Evolutionary conservation across 352 stramenopile species (phyloP).

Genomic region (Phytophthora crassamura): DNA sequence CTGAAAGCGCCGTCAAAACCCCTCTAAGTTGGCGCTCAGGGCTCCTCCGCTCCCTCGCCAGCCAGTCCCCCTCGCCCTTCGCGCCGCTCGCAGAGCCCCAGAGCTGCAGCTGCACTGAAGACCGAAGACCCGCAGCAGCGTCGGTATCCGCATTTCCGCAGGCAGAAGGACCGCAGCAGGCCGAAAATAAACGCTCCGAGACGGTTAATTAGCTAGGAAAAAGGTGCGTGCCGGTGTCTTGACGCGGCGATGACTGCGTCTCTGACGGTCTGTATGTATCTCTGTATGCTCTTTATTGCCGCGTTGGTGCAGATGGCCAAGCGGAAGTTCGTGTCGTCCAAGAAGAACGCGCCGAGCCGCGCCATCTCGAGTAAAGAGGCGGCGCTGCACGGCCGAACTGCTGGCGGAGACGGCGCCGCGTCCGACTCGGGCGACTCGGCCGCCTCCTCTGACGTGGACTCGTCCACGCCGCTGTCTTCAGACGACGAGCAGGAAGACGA

Average conservation of each 20-base stretch:
- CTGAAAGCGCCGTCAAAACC: neutral
- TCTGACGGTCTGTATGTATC: constrained; percentile 5
- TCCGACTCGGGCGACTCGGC: constrained; percentile 40
- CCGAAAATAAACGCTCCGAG: constrained; percentile 32
- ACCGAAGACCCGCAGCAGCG: constrained; percentile 6
- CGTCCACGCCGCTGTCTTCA: constrained; percentile 47
- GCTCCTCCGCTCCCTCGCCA: constrained; percentile 23
- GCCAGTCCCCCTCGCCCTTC: constrained; percentile 20
- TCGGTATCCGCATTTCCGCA: neutral
- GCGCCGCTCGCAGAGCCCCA: neutral
- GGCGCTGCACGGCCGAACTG: constrained; percentile 61
- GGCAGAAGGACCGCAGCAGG: neutral
- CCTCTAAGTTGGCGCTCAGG: neutral
- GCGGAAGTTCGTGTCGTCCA: constrained; percentile 88
- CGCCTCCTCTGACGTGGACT: constrained; percentile 45
- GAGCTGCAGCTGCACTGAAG: constrained; percentile 15
- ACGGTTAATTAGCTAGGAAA: constrained; percentile 28
- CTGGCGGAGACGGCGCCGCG: constrained; percentile 26
- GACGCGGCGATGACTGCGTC: constrained; percentile 2
- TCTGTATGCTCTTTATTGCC: constrained; percentile 10
- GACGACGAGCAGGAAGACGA: constrained; percentile 44
- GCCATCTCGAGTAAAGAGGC: constrained; percentile 86
- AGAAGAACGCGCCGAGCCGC: constrained; percentile 86
- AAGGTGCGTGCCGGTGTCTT: constrained; percentile 26
- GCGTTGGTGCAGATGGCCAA: constrained; percentile 59